Conservation (phyloP, 2,329 filamentous ascomycete genomes). For the Beauveria rudraprayagi region DNA sequence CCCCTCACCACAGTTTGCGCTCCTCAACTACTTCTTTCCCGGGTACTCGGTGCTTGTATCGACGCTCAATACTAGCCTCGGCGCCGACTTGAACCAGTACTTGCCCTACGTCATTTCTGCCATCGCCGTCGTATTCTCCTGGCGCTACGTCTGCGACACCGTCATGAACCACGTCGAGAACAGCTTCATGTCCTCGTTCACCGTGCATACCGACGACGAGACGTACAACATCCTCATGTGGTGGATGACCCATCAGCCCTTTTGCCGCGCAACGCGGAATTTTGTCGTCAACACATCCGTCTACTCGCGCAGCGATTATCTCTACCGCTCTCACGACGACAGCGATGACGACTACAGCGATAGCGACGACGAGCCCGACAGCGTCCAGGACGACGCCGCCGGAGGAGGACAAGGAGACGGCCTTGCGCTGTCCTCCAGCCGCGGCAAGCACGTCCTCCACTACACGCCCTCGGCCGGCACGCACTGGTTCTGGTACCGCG, state of each 20-base stretch:
- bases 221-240: slow-evolving; percentile 65
- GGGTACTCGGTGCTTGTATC: slow-evolving; percentile 53
- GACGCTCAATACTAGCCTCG: slow-evolving; percentile 46
- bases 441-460: slow-evolving; percentile 39
- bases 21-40: slow-evolving; percentile 58
- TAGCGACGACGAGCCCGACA: slow-evolving; percentile 27
- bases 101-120: slow-evolving; percentile 47
- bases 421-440: not conserved
- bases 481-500: slow-evolving; percentile 61
- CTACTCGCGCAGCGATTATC: slow-evolving; percentile 42
- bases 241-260: slow-evolving; percentile 57
- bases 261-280: slow-evolving; percentile 49
- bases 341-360: slow-evolving; percentile 30
- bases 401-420: not conserved
- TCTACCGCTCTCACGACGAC: slow-evolving; percentile 40
- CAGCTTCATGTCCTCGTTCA: slow-evolving; percentile 57
- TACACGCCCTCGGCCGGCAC: slow-evolving; percentile 62
- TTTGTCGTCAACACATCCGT: slow-evolving; percentile 59
- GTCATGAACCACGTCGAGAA: slow-evolving; percentile 39
- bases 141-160: slow-evolving; percentile 44
- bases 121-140: slow-evolving; percentile 40
- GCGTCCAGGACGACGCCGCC: slow-evolving; percentile 18
- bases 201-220: slow-evolving; percentile 62
- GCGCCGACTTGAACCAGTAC: slow-evolving; percentile 56
- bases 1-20: slow-evolving; percentile 31